These are phyloP conservation scores for Mycena galopus DNA, from an alignment of 768 basidiomycete species.

Conservation along the genomic window DNA sequence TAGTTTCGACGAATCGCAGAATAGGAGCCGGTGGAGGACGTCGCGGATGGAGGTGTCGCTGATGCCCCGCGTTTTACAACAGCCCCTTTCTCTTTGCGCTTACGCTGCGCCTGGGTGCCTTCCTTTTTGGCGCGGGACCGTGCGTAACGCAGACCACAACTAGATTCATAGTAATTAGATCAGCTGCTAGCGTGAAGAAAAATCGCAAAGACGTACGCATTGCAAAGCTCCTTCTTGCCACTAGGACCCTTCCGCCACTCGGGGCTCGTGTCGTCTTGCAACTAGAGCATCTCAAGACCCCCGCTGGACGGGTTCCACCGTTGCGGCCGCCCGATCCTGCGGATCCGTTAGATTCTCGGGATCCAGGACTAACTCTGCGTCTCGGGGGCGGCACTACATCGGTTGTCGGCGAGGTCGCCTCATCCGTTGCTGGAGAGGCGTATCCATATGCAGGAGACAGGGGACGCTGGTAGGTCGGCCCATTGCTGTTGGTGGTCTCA, in stretches of 20 bases:
- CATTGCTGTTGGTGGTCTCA: constrained; percentile 28
- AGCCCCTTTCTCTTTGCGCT: constrained; percentile 73
- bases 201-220: constrained; percentile 75
- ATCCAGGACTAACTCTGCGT: constrained; percentile 68
- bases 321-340: constrained; percentile 55
- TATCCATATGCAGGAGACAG: constrained; percentile 55
- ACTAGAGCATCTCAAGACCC: constrained; percentile 80
- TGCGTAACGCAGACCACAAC: constrained; percentile 89
- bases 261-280: constrained; percentile 88
- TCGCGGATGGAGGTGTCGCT: constrained; percentile 54
- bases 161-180: constrained; percentile 44
- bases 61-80: constrained; percentile 56
- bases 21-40: constrained; percentile 51
- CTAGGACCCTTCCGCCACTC: constrained; percentile 95
- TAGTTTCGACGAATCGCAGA: constrained; percentile 61
- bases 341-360: constrained; percentile 59
- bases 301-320: constrained; percentile 77
- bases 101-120: constrained; percentile 69
- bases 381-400: constrained; percentile 70
- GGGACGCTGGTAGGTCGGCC: constrained; percentile 42
- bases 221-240: constrained; percentile 92
- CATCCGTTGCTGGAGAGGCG: constrained; percentile 48
- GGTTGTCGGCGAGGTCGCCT: constrained; percentile 43
- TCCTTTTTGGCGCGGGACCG: constrained; percentile 92
- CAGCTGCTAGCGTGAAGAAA: constrained; percentile 29